Evolutionary conservation across 495 filamentous ascomycete genomes (phyloP).

Genomic region (Penicillium manginii): DNA sequence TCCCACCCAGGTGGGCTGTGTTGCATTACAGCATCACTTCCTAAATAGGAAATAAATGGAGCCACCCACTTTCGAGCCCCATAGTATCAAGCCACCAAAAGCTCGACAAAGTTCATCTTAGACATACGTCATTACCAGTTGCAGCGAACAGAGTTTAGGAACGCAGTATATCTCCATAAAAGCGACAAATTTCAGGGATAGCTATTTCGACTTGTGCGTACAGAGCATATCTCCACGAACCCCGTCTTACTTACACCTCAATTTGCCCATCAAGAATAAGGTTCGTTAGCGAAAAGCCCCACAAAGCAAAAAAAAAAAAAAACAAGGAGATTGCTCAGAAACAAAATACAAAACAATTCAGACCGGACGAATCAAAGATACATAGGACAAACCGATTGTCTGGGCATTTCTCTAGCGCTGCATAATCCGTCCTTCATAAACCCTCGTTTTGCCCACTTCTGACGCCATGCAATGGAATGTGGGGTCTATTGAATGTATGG

Average conservation of each 20-base stretch:
- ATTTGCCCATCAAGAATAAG: not conserved
- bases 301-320: not conserved
- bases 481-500: no score
- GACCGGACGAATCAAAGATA: not conserved
- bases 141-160: not conserved
- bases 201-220: not conserved
- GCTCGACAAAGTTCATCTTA: not conserved
- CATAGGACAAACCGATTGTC: not conserved
- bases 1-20: not conserved
- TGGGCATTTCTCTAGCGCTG: not conserved
- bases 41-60: not conserved
- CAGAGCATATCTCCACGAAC: not conserved
- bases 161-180: not conserved
- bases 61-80: not conserved
- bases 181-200: not conserved
- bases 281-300: constrained; percentile 1
- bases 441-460: no score
- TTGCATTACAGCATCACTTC: not conserved
- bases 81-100: not conserved
- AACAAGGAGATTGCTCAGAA: not conserved
- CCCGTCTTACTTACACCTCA: not conserved
- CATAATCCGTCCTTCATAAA: no score
- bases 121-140: no score
- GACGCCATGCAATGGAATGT: no score
- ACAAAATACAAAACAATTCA: not conserved